These are phyloP conservation scores for Penicillium rolfsii DNA, from an alignment of 2,329 filamentous ascomycete species.

Conservation along the genomic window DNA sequence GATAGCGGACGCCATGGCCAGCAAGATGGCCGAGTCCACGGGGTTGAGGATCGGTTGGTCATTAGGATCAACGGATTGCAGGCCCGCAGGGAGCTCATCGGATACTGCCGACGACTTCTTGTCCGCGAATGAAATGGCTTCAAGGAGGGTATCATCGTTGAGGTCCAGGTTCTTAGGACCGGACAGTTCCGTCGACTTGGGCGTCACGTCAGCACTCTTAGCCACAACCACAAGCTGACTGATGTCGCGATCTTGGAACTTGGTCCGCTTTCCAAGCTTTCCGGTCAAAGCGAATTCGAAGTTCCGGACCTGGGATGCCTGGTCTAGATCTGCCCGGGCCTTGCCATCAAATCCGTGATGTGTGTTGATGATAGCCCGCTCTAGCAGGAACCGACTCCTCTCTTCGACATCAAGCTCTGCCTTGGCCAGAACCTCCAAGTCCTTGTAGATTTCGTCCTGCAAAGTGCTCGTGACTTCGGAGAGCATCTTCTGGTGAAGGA, in stretches of 20 bases:
- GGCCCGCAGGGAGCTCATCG: constrained; percentile 60
- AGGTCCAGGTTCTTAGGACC: constrained; percentile 72
- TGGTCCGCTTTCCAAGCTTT: constrained; percentile 69
- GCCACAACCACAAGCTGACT: constrained; percentile 92
- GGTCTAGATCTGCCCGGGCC: constrained; percentile 70
- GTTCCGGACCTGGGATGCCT: constrained; percentile 67
- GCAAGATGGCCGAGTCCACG: constrained; percentile 85
- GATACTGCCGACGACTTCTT: constrained; percentile 43
- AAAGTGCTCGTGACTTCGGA: constrained; percentile 64
- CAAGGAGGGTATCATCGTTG: constrained; percentile 91
- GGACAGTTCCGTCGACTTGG: constrained; percentile 34
- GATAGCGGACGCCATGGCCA: constrained; percentile 78
- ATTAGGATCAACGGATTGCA: constrained; percentile 71
- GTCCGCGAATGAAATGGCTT: constrained; percentile 78
- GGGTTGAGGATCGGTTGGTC: constrained; percentile 80
- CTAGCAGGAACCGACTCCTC: constrained; percentile 74
- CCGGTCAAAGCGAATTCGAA: constrained; percentile 85
- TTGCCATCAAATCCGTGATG: constrained; percentile 80
- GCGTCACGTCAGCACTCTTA: constrained; percentile 62
- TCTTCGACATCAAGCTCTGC: constrained; percentile 47
- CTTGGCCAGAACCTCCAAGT: constrained; percentile 58
- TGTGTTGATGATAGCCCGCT: constrained; percentile 80
- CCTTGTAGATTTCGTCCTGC: constrained; percentile 63
- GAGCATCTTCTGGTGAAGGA: constrained; percentile 71
- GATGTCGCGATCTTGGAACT: constrained; percentile 52